These are phyloP conservation scores for Ensete ventricosum DNA, from an alignment of 176 grass and related monocot species.

Conservation along the genomic window DNA sequence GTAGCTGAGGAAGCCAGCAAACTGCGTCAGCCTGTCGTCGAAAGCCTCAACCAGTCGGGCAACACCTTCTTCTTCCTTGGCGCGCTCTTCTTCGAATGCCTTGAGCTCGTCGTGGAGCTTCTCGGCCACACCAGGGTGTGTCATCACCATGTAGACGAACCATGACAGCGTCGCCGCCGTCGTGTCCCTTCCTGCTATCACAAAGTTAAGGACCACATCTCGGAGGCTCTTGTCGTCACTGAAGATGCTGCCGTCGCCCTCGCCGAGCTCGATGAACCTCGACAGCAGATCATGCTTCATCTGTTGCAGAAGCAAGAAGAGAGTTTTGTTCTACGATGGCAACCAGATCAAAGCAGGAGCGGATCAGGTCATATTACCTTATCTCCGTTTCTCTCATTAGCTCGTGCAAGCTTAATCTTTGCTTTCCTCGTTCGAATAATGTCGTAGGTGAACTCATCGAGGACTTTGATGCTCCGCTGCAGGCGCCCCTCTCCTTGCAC, in stretches of 20 bases:
- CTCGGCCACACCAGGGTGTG: constrained; percentile 48
- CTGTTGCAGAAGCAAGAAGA: constrained; percentile 16
- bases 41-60: constrained; percentile 20
- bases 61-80: constrained; percentile 36
- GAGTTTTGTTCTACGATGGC: background rate
- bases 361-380: constrained; percentile 23
- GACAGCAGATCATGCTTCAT: constrained; percentile 94
- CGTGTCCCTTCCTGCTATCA: constrained; percentile 83
- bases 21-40: constrained; percentile 38
- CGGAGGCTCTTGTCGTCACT: constrained; percentile 77
- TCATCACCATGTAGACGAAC: constrained; percentile 87
- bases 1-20: constrained; percentile 62
- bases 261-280: constrained; percentile 83
- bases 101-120: constrained; percentile 60
- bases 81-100: constrained; percentile 60
- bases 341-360: background rate
- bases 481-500: constrained; percentile 72
- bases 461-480: constrained; percentile 69
- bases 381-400: constrained; percentile 30
- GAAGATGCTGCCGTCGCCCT: constrained; percentile 32
- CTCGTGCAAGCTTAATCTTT: constrained; percentile 54
- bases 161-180: constrained; percentile 89
- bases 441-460: constrained; percentile 80
- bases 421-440: constrained; percentile 66
- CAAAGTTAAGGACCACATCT: constrained; percentile 89